Base-by-base conservation (phyloP, 2,329 filamentous ascomycete species). In the Curvularia spicifera region DNA sequence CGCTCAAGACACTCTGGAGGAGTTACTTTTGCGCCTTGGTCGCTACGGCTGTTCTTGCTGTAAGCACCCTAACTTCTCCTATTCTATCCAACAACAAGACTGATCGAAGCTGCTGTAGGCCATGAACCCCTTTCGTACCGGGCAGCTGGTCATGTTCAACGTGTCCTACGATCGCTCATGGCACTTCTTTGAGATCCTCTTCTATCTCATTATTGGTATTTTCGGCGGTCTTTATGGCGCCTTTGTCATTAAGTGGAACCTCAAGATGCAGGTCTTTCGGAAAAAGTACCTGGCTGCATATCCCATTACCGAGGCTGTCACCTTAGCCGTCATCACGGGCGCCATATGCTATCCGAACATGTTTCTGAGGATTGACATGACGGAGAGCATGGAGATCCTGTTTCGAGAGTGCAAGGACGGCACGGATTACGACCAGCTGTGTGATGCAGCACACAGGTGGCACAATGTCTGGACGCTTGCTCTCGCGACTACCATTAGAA, bases 71-170 rank as follows among this genome's bases (percentile, higher is more conserved):
- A 18, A 31, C 62, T 10, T 13, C 24, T 10, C 12, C 33, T 22
- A 13, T 18, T 13, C 26, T 4, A 22, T 35, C 12, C 12, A 22
- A 12, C 3, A 29, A 24, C 12, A 33, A 37, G 13, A 40, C 43
- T 49, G 29, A 54, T 35, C 9, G 13, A 20, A 43, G 28, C 5
- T 53, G 9, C 15, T 7, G 5, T 15, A 85, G 82, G 91, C 91
- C 57, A 96, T 99, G 91, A 99, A 99, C 69, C 95, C 95, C 22
- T 99, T 99, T 79, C 84, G 95, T 51, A 98, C 95, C 0, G 95
- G 95, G 20, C 95, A 99, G 74, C 84, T 99, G 42, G 95, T 99
- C 85, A 98, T 99, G 94, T 99, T 99, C 78, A 93, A 97, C 71
- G 94, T 99, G 71, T 87, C 88, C 69, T 99, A 99, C 73, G 94